Evolutionary conservation across 441 rosid species (phyloP).

Genomic region (Biscutella laevigata): DNA sequence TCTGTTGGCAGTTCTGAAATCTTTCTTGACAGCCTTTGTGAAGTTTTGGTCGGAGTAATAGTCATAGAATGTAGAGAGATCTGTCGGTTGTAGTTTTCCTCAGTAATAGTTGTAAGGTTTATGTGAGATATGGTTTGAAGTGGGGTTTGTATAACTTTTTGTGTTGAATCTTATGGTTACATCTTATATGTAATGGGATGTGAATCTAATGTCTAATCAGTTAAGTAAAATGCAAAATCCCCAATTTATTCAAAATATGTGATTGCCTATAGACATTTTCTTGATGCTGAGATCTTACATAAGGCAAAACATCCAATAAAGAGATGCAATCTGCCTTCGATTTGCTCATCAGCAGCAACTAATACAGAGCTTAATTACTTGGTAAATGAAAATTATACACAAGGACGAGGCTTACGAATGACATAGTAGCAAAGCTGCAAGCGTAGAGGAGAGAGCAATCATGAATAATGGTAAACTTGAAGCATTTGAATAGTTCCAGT

Average conservation of each 20-base stretch:
- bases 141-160: conserved; percentile 10
- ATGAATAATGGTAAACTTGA: background rate
- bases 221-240: background rate
- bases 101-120: conserved; percentile 17
- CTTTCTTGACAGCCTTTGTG: conserved; percentile 43
- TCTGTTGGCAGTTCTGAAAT: conserved; percentile 43
- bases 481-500: conserved; percentile 1
- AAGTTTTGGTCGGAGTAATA: conserved; percentile 68
- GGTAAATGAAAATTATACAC: background rate
- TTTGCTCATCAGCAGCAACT: background rate
- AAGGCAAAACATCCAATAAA: conserved; percentile 7
- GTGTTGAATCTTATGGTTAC: conserved; percentile 15
- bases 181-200: background rate
- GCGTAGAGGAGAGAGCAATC: conserved; percentile 6
- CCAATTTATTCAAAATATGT: background rate
- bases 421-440: conserved; percentile 1
- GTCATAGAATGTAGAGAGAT: conserved; percentile 14
- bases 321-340: background rate
- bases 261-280: conserved; percentile 6
- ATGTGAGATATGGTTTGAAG: conserved; percentile 6
- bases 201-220: background rate
- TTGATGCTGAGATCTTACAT: background rate
- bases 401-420: background rate
- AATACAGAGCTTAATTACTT: conserved; percentile 2
- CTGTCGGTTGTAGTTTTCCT: conserved; percentile 8